A percentile compares a stretch with the other conserved stretches of the same genome.
Evolutionary conservation across 257 asterid genomes (phyloP).

Genomic region (Cinchona pubescens): DNA sequence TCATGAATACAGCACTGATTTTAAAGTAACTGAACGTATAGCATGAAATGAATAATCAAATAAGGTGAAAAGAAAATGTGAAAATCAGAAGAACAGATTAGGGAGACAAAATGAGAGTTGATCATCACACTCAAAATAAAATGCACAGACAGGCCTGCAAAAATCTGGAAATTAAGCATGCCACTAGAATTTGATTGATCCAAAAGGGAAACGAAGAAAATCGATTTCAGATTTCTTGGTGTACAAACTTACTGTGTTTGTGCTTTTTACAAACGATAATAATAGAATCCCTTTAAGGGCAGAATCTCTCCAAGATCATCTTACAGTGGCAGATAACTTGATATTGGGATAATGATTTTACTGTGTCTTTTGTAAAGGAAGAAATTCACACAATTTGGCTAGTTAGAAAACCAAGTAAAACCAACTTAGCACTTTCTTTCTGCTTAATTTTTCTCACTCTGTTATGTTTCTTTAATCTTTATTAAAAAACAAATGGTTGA

Average conservation of each 20-base stretch:
- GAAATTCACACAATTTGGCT: conserved; percentile 24
- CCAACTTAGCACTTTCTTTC: conserved; percentile 7
- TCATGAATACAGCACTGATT: too few relatives aligned
- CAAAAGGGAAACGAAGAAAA: too few relatives aligned
- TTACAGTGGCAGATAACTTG: conserved; percentile 58
- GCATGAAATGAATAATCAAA: not conserved
- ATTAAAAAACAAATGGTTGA: not conserved
- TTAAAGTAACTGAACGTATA: too few relatives aligned
- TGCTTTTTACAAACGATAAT: conserved; percentile 86
- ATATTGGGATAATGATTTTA: conserved; percentile 82
- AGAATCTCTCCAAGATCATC: conserved; percentile 85
- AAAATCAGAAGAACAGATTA: not conserved
- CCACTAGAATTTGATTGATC: not conserved
- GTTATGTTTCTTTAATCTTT: too few relatives aligned
- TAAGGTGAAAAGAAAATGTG: not conserved
- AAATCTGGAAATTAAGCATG: not conserved
- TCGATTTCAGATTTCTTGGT: too few relatives aligned
- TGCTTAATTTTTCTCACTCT: too few relatives aligned
- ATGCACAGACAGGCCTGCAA: not conserved
- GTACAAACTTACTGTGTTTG: conserved; percentile 78
- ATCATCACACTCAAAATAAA: too few relatives aligned
- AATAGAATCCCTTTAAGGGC: conserved; percentile 88
- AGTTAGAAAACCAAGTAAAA: not conserved
- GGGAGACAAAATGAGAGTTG: not conserved
- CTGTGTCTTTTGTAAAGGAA: too few relatives aligned